A percentile compares a stretch with the other conserved stretches of the same genome.
Conservation (phyloP, 2,329 filamentous ascomycete species). For the Venturia pyrina region DNA sequence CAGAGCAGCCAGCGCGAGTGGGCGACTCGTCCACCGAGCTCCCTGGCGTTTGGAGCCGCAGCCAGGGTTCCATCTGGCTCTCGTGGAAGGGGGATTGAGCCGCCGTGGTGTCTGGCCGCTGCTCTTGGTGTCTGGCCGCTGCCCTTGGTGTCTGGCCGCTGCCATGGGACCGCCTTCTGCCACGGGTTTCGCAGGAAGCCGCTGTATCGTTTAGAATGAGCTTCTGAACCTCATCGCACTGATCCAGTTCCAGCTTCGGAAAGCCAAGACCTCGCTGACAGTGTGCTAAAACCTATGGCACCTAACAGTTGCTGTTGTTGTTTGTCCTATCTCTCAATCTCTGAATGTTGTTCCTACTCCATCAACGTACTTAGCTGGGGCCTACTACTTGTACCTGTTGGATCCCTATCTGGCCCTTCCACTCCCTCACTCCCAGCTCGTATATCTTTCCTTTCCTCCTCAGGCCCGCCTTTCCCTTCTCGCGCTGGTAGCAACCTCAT, state of each 20-base stretch:
- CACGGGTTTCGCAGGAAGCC: constrained; percentile 3
- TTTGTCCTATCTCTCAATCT: constrained; percentile 1
- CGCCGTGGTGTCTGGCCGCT: too few species aligned
- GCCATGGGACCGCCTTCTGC: neutral
- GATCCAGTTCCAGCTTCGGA: constrained; percentile 9
- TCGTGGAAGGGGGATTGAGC: neutral
- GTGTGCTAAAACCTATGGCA: neutral
- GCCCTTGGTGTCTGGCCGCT: neutral
- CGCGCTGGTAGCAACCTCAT: neutral
- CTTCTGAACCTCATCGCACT: neutral
- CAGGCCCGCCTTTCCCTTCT: constrained; percentile 4
- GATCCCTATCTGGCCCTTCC: constrained; percentile 6
- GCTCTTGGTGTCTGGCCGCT: neutral
- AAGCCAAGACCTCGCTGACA: neutral
- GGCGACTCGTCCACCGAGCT: too few species aligned
- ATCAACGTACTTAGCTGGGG: neutral
- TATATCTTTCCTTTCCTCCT: neutral
- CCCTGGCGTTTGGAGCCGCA: neutral
- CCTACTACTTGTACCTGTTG: neutral
- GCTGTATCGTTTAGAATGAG: neutral
- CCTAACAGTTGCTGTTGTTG: neutral
- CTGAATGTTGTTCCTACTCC: neutral
- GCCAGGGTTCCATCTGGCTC: constrained; percentile 7
- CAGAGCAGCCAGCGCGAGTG: neutral
- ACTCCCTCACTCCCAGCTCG: constrained; percentile 6